Evolutionary conservation across 192 early-diverging fungal genomes (phyloP), one percentile per base, ranked within the genome.

Genomic region (Coemansia aciculifera): DNA sequence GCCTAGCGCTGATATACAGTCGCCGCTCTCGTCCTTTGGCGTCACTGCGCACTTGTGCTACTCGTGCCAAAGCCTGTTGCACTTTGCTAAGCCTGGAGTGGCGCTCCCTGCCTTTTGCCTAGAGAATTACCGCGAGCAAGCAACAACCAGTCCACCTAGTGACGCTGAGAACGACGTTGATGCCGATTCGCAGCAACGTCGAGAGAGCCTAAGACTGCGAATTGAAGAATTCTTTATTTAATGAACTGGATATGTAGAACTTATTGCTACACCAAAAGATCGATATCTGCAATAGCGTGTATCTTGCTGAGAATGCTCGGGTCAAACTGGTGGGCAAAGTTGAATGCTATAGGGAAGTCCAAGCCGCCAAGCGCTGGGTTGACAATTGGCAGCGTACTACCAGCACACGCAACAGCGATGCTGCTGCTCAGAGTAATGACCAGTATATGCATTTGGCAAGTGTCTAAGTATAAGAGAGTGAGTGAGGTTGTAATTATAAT

Each of bases 141-240:
- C 44, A 17, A 38, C 12, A 15, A 39, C 13, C 9, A 43, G 34
- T 11, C 8, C 5, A 9, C 37, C 68, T 40, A 52, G 31, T 17
- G 19, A 44, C 32, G 6, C 57, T 32, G 23, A 24, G 12, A 15
- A 19, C 5, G 52, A 38, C 11, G 31, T 56, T 61, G 59, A 24
- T 13, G 32, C 10, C 13, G 29, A 27, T 24, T 62, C 36, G 11
- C 43, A 34, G 31, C 54, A 57, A 23, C 15, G 54, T 32, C 74
- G 75, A 12, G 81, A 88, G 39, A 72, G 72, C 27, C 67, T 92
- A 15, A 85, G 83, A 54, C 79, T 73, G 27, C 88, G 87, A 54
- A 87, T 92, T 39, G 78, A 90, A 68, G 84, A 87, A 32, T 92
- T 88, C 69, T 69, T 92, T 51, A 78, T 92, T 48, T 57, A 7